Base-by-base conservation (phyloP, 768 basidiomycete species). In the Leucosporidium scottii region DNA sequence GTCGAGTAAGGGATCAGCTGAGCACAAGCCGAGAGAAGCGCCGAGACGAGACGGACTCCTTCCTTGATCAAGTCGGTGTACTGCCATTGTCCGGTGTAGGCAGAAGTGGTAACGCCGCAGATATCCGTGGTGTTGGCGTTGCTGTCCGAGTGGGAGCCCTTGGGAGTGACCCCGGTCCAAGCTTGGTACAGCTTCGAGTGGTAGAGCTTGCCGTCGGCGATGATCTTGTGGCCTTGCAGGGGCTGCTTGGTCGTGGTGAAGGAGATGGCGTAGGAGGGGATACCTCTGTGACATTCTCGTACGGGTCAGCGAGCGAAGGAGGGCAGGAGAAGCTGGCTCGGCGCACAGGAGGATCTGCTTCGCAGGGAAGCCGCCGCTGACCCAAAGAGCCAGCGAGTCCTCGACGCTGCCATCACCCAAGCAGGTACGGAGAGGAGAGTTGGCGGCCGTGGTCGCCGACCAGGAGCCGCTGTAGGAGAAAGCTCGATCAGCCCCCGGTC, bases 361-460 rank as follows among this genome's bases (percentile, higher is more conserved):
- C 8, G 39, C 39, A 12, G 39, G 39, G 39, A 44, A 44, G 39
- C 39, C 39, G 39, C 39, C 39, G 8, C 15, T 44, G 39, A 15
- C 13, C 39, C 39, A 44, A 2, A 44, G 39, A 2, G 39, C 8
- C 8, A 44, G 8, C 8, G 39, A 6, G 15, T 44, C 39, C 39
- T 44, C 39, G 39, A 44, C 39, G 15, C 39, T 44, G 7, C 39
- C 39, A 44, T 89, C 89, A 27, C 82, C 78, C 78, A 91, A 93
- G 13, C 79, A 84, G 76, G 93, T 83, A 72, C 81, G 83, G 59
- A 97, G 81, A 1, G 93, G 92, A 0, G 93, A 87, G 77, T 98
- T 96, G 39, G 93, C 88, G 3, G 92, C 93, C 21, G 93, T 92
- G 21, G 81, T 82, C 1, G 80, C 90, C 3, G 64, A 66, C 61